These are phyloP conservation scores for Arbutus unedo DNA, from an alignment of 148 eudicot genomes.

Conservation along the genomic window DNA sequence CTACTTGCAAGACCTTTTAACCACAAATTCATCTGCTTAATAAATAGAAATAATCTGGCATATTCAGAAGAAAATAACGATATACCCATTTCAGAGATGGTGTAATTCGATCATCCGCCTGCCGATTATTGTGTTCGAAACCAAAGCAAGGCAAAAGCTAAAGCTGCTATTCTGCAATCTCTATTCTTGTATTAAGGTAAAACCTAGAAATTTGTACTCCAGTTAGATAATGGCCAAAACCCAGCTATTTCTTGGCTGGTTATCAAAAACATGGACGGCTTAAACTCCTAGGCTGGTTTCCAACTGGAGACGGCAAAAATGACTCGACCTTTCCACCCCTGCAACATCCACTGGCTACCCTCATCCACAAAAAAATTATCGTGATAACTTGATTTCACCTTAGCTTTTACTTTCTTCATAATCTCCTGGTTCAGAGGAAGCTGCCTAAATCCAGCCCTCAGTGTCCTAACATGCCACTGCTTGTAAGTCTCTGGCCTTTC, in stretches of 20 bases:
- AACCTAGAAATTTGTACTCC: background rate
- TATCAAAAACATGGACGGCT: background rate
- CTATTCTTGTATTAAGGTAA: background rate
- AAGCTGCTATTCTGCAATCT: background rate
- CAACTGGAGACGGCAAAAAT: slow-evolving; percentile 19
- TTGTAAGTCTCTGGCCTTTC: slow-evolving; percentile 28
- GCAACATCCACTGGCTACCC: slow-evolving; percentile 20
- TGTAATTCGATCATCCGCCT: background rate
- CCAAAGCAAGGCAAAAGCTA: background rate
- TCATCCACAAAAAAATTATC: slow-evolving; percentile 24
- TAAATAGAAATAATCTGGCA: background rate
- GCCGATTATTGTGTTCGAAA: background rate
- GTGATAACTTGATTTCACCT: slow-evolving; percentile 16
- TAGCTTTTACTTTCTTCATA: slow-evolving; percentile 11
- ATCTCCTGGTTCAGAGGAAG: slow-evolving; percentile 19
- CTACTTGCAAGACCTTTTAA: background rate
- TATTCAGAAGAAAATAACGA: background rate
- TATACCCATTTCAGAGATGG: background rate
- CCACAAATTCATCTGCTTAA: background rate
- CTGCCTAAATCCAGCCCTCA: slow-evolving; percentile 20
- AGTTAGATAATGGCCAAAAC: background rate
- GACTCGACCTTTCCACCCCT: slow-evolving; percentile 25
- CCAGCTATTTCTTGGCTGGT: background rate
- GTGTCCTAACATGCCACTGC: slow-evolving; percentile 20
- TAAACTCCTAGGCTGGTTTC: background rate